These are phyloP conservation scores for Strobilomyces dryophilus DNA, from an alignment of 768 basidiomycete genomes.

Conservation along the genomic window DNA sequence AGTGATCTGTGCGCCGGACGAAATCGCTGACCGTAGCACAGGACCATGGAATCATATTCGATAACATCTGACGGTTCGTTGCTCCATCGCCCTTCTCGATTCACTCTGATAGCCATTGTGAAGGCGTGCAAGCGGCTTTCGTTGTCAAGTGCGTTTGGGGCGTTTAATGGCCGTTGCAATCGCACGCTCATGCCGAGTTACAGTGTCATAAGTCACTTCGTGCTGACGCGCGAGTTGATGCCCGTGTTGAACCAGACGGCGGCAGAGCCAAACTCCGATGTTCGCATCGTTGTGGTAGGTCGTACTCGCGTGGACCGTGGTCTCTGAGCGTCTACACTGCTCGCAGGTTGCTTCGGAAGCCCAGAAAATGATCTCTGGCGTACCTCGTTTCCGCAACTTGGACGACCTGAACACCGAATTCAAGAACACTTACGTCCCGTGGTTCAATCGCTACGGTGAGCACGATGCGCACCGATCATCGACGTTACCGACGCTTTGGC, in stretches of 20 bases:
- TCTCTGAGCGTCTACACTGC: background rate
- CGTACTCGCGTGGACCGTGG: background rate
- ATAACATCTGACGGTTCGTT: conserved; percentile 27
- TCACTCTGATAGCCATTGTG: background rate
- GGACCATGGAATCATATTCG: conserved; percentile 18
- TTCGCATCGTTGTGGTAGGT: conserved; percentile 56
- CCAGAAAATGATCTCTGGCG: conserved; percentile 20
- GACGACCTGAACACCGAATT: conserved; percentile 37
- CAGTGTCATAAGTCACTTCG: conserved; percentile 51
- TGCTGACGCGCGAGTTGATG: conserved; percentile 51
- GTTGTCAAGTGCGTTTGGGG: conserved; percentile 40
- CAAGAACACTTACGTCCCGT: conserved; percentile 14
- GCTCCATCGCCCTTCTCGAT: background rate
- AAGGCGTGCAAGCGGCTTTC: conserved; percentile 38
- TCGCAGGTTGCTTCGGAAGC: conserved; percentile 33
- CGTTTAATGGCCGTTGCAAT: background rate
- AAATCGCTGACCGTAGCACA: conserved; percentile 11
- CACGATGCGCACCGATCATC: background rate
- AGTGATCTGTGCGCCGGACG: background rate
- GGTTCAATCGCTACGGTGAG: conserved; percentile 33
- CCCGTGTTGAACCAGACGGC: conserved; percentile 52
- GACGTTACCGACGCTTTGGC: background rate
- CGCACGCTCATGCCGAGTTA: background rate
- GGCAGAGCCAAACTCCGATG: conserved; percentile 44
- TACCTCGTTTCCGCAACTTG: conserved; percentile 25